Base-by-base conservation (phyloP, 768 basidiomycete species). In the Butyriboletus loyo region DNA sequence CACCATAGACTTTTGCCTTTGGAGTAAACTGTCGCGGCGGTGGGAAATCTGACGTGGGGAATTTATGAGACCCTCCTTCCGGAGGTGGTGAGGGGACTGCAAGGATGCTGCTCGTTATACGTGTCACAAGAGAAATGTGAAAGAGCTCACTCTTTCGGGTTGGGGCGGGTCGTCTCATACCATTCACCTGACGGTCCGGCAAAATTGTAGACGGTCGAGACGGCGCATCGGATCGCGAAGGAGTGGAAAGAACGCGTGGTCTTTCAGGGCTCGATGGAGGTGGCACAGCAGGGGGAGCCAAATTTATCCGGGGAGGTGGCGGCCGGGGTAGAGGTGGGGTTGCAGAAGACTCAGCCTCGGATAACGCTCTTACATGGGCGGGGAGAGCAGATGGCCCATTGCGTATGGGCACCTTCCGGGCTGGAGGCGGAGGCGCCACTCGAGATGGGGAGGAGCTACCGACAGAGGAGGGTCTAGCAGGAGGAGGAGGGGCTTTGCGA, bases 11-110 rank as follows among this genome's bases (percentile, higher is more conserved):
- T 63, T 77, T 86, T 27, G 66, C 59, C 30, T 65, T 72, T 6
- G 67, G 62, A 32, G 66, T 65, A 66, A 91, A 92, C 25, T 75
- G 74, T 36, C 89, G 81, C 5, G 91, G 91, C 14, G 84, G 83
- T 1, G 91, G 91, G 65, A 92, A 91, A 46, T 85, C 88, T 14
- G 75, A 72, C n/a, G 84, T 79, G 7, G 88, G 89, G 65, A 91
- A 93, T 15, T 76, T 84, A 62, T 89, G 86, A 22, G 76, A 67
- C 9, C 89, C 89, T 37, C 78, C 80, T 49, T 76, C 81, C 3
- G 89, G 81, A 24, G 83, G 83, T 7, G 82, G 82, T 5, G 79
- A 73, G 21, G 82, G 78, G 41, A 81, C 80, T 82, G 51, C 5
- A 41, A 53, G 50, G 49, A 58, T 44, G 52, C 30, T 21, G 53